Base-by-base conservation (phyloP, 306 rosid species). In the Argentina anserina region DNA sequence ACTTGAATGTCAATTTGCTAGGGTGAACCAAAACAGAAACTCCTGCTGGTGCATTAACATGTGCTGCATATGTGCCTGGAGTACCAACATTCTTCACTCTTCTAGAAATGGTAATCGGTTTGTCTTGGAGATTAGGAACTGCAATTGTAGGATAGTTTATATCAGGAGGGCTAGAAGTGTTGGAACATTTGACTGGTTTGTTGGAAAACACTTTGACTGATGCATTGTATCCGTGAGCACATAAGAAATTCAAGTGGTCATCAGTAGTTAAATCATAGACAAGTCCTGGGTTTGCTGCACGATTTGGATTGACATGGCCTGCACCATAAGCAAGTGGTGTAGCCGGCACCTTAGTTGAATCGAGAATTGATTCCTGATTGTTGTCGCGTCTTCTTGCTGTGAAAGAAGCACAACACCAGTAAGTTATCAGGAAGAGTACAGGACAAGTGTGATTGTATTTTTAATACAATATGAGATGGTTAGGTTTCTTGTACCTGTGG, bases 321-420 rank as follows among this genome's bases (percentile, higher is more conserved):
- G 89, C 73, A n/a, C 97, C 97, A 23, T 85, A 84, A 0, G 61
- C 85, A 26, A 85, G 82, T 62, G 97, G 89, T 61, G 84, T 88
- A 58, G 84, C 86, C 43, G 21, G 3, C 0, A 7, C 14, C 50
- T 1, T 6, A 3, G 75, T 3, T 5, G 82, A 46, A 39, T 61
- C 50, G 47, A 46, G 29, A 6, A 86, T 58, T 34, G 65, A 14
- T 26, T 49, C 37, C 64, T 11, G 1, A 1, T 17, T 10, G 71
- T 82, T 78, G 56, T 78, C 82, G 37, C 45, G 15, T 9, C 40
- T 79, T 21, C n/a, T 79, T 58, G 87, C 89, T 87, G 64, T 53
- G 70, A 69, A 43, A 9, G 8, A 56, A 41, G 43, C 29, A 56
- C 20, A 6, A 25, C 1, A 12, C 20, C 3, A 13, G 9, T 5